Evolutionary conservation across 768 basidiomycete genomes (phyloP).

Genomic region (Kwoniella bestiolae): DNA sequence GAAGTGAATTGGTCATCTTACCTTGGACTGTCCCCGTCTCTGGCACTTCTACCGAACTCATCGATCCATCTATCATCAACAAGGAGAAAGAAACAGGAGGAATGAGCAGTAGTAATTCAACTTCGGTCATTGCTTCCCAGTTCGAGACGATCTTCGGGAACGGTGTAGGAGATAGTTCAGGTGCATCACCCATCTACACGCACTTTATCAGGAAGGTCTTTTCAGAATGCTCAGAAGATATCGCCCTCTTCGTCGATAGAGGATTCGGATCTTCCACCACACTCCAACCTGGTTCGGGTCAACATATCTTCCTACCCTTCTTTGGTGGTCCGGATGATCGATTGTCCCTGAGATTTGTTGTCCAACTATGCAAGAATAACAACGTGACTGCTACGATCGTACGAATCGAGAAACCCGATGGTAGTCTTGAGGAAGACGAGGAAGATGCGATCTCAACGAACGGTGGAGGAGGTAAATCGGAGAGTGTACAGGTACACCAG

Average conservation of each 20-base stretch:
- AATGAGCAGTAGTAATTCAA: neutral
- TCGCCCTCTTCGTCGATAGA: slow-evolving; percentile 83
- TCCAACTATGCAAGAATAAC: slow-evolving; percentile 73
- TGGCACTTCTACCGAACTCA: slow-evolving; percentile 30
- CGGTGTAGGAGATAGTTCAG: slow-evolving; percentile 51
- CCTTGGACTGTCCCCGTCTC: slow-evolving; percentile 68
- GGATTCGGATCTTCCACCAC: slow-evolving; percentile 59
- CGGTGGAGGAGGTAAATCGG: slow-evolving; percentile 22
- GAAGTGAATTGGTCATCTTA: slow-evolving; percentile 75
- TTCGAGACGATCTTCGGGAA: slow-evolving; percentile 78
- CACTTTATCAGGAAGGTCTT: slow-evolving; percentile 86
- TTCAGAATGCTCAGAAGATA: slow-evolving; percentile 70
- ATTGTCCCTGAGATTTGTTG: slow-evolving; percentile 75
- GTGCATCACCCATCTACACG: slow-evolving; percentile 66
- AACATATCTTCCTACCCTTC: slow-evolving; percentile 84
- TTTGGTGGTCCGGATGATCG: slow-evolving; percentile 95
- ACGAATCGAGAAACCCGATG: slow-evolving; percentile 60
- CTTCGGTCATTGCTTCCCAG: slow-evolving; percentile 58
- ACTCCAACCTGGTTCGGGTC: slow-evolving; percentile 54
- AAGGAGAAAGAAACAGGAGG: slow-evolving; percentile 19
- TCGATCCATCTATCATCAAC: slow-evolving; percentile 27
- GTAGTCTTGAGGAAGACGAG: slow-evolving; percentile 20
- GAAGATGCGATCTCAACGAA: slow-evolving; percentile 1
- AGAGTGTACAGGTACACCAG: slow-evolving; percentile 45
- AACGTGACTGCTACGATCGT: slow-evolving; percentile 78